Base-by-base conservation (phyloP, 192 early-diverging fungal genomes). In the Umbelopsis sp. region DNA sequence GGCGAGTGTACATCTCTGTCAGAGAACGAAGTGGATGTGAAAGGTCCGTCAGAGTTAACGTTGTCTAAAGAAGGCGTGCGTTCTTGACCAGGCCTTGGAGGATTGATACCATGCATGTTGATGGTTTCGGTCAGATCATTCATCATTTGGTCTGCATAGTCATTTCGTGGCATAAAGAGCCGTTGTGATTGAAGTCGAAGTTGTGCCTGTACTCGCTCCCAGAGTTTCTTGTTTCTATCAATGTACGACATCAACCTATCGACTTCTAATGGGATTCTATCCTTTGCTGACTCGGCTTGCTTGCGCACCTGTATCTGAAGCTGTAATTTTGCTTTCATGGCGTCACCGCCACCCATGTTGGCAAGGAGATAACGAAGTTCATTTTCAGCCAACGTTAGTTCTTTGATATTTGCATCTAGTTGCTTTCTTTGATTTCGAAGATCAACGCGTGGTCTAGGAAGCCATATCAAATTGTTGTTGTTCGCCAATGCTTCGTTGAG, bases 331-430 rank as follows among this genome's bases (percentile, higher is more conserved):
- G 74, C 80, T 52, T 75, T 70, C 10, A 65, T 50, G 0, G 71
- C 51, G 32, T 80, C 76, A 26, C 67, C 54, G 21, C 83, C 83
- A 0, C 78, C 62, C 21, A 78, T 71, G 45, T 84, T 68, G 45
- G 65, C 75, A 34, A 82, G 24, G 34, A 84, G 41, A 59, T 77
- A 84, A 8, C 72, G 47, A 0, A 74, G 66, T 69, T 84, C 83
- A 21, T 80, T 79, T 43, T 82, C 83, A 7, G 78, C 53, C 68
- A 80, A 74, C 47, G 73, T 76, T 4, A 79, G 66, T 47, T 78
- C 80, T 16, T 70, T 44, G 68, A 84, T 82, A 17, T 65, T 32
- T 17, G 77, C 73, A 25, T 72, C 66, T 9, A 84, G 71, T 3
- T 38, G 25, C 6, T 16, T 14, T 1, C 74, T 68, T 44, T 82